Evolutionary conservation across 176 grass and related monocot species (phyloP), one percentile per base, ranked within the genome.

Genomic region (Aegilops speltoides): DNA sequence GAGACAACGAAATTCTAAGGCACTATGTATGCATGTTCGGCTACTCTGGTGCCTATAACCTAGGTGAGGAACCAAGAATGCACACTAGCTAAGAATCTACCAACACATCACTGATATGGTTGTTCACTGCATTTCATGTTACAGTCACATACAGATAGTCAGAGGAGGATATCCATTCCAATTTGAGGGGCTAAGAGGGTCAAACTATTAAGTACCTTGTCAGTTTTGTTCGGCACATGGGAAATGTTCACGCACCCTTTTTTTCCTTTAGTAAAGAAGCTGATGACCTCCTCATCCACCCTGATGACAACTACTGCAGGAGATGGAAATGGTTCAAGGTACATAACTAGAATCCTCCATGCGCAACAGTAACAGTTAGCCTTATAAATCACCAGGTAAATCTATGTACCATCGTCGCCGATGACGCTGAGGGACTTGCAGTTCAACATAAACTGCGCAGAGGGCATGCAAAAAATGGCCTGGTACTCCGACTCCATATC

Each of bases 51-150:
- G 61, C 57, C 29, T 41, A 77, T 77, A 57, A 48, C 45, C 45
- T 48, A 43, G 40, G 40, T 43, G 40, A 43, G 40, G 40, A 48
- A 48, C 45, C 45, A 48, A 48, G 45, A 48, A 48, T 48, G 45
- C 3, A 48, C 45, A 48, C 45, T 4, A 5, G 45, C 45, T 64
- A 82, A 73, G 81, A 83, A 83, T 73, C 32, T 2, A 73, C 31
- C 67, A 83, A 45, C 81, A 54, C 64, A 62, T 83, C 68, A 73
- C 68, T 36, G 20, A 69, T 82, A 54, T 54, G 64, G 68, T 82
- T 82, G 79, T 82, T 69, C 63, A 68, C 79, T 69, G 43, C 26
- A 82, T 68, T 82, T 82, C 64, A 82, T 82, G 79, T 82, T 69
- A 23, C 40, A 80, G 60, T 65, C 79, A 67, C 82, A 74, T 74